Conservation (phyloP, 2,329 filamentous ascomycete genomes). For the Ophiostoma sp. region DNA sequence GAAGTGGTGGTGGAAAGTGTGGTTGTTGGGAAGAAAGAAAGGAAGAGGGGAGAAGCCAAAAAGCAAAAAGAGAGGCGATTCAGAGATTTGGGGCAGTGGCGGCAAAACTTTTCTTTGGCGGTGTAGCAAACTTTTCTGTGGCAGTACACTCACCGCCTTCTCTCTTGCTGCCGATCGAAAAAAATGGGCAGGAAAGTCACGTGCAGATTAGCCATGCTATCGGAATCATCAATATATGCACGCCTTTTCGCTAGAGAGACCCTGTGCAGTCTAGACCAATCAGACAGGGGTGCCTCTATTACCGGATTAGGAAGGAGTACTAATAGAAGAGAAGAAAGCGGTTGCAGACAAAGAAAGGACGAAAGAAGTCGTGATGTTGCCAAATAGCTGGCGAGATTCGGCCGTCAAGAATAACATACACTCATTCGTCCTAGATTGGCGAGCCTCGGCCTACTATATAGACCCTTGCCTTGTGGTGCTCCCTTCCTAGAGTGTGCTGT, state of each 20-base stretch:
- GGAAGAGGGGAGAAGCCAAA: constrained; percentile 2
- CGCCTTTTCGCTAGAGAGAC: neutral
- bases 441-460: neutral
- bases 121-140: neutral
- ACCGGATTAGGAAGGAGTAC: constrained; percentile 3
- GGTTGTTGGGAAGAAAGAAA: neutral
- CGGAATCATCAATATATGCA: neutral
- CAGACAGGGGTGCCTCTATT: neutral
- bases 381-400: neutral
- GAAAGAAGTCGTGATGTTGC: neutral
- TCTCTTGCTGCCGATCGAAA: neutral
- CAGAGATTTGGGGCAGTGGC: neutral
- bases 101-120: constrained; percentile 5
- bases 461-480: neutral
- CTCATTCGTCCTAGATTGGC: neutral
- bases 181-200: neutral
- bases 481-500: neutral
- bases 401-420: neutral
- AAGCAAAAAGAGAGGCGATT: neutral
- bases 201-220: neutral
- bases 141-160: constrained; percentile 1
- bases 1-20: neutral
- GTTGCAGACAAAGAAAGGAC: neutral
- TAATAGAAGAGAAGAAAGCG: neutral
- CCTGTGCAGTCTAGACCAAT: neutral